Evolutionary conservation across 257 asterid genomes (phyloP).

Genomic region (Ballota nigra): DNA sequence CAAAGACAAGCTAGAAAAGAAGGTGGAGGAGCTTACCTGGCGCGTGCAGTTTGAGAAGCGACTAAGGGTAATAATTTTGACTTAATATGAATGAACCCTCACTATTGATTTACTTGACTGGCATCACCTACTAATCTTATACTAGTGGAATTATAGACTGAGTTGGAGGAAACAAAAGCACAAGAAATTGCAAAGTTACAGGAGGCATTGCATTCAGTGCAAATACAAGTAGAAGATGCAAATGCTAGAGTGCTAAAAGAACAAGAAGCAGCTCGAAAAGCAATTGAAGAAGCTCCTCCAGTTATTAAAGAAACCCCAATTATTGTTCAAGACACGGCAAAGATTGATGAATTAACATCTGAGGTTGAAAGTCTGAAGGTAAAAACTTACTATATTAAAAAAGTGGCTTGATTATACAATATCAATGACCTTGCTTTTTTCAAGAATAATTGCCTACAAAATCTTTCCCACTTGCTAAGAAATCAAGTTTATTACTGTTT

Average conservation of each 20-base stretch:
- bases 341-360: slow-evolving; percentile 74
- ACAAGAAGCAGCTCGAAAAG: slow-evolving; percentile 86
- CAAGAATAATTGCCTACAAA: not conserved
- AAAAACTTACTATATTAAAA: slow-evolving; percentile 13
- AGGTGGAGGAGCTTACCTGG: slow-evolving; percentile 99
- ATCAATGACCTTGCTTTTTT: not conserved
- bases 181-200: slow-evolving; percentile 83
- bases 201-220: slow-evolving; percentile 78
- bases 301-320: slow-evolving; percentile 97
- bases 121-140: slow-evolving; percentile 25
- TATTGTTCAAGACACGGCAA: slow-evolving; percentile 82
- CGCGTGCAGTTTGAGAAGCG: slow-evolving; percentile 96
- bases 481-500: slow-evolving; percentile 11
- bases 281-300: slow-evolving; percentile 98
- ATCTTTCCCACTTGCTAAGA: slow-evolving; percentile 15
- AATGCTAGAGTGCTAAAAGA: slow-evolving; percentile 76
- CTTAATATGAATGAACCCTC: slow-evolving; percentile 11
- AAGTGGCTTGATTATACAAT: slow-evolving; percentile 18
- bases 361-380: slow-evolving; percentile 86
- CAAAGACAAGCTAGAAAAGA: slow-evolving; percentile 95
- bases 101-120: slow-evolving; percentile 13
- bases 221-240: slow-evolving; percentile 86
- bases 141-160: slow-evolving; percentile 61
- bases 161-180: slow-evolving; percentile 90
- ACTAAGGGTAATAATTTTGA: slow-evolving; percentile 59